phyloP scores from a whole-genome alignment of 2,329 filamentous ascomycete species.

The Rasamsonia emersonii region DNA sequence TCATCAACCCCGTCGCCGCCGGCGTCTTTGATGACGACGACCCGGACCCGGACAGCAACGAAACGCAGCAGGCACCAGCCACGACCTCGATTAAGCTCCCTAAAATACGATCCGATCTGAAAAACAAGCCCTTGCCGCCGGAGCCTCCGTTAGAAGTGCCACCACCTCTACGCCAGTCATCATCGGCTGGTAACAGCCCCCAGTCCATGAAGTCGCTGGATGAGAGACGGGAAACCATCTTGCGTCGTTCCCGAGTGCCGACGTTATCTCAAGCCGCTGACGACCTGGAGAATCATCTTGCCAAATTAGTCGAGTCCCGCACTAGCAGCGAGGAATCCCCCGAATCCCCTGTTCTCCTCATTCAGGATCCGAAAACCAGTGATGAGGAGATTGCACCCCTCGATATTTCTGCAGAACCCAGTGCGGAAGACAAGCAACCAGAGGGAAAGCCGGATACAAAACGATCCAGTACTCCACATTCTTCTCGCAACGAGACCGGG shows the following conservation, averaged over 20 bases:
- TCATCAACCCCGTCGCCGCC: conserved; percentile 15
- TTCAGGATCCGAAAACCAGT: no score
- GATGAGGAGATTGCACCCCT: no score
- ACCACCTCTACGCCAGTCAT: conserved; percentile 4
- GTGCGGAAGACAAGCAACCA: no score
- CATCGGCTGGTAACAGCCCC: conserved; percentile 5
- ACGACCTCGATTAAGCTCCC: no score
- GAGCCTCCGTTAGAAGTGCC: conserved; percentile 25
- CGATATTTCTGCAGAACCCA: no score
- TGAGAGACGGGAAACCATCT: conserved; percentile 5
- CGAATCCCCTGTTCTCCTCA: no score
- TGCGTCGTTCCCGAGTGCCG: conserved; percentile 13
- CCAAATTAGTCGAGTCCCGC: conserved; percentile 13
- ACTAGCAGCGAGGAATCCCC: background rate
- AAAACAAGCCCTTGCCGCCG: conserved; percentile 34
- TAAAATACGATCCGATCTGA: no score
- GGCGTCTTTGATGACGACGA: conserved; percentile 27
- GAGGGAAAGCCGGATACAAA: no score
- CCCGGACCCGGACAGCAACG: background rate
- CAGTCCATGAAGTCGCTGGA: conserved; percentile 3
- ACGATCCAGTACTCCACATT: no score
- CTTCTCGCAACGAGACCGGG: no score
- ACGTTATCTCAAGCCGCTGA: conserved; percentile 26
- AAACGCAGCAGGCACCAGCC: background rate
- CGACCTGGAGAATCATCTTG: conserved; percentile 27